Base-by-base conservation (phyloP, 2,329 filamentous ascomycete genomes). In the Nectriaceae sp. region DNA sequence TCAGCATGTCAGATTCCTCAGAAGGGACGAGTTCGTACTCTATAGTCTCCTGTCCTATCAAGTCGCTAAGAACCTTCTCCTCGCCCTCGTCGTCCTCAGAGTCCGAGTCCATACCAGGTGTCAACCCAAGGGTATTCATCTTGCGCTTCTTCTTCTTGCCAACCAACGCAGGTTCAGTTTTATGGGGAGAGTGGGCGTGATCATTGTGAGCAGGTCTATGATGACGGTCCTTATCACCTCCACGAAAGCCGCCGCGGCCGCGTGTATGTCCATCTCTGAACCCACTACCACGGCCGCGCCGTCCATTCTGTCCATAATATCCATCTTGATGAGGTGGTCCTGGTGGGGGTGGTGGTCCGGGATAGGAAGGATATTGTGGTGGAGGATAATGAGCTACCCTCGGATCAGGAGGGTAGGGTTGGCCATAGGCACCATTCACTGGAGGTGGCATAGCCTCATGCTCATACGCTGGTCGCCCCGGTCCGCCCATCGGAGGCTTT, bases 141-240 rank as follows among this genome's bases (percentile, higher is more conserved):
- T 84, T 87, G 48, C 84, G 80, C 74, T 87, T 87, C 75, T 88
- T 89, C 67, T 85, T 86, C 66, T 85, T 86, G 49, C 75, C 76
- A 20, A 73, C 71, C 59, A 77, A 70, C 41, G 75, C 69, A 40
- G 73, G 69, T 48, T 78, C 71, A 44, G 58, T 52, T 50, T 70
- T 70, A 33, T 58, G 57, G 38, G 57, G 45, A 41, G 49, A 18
- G 18, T 60, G 57, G 24, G 62, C 59, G 16, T 60, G 46, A 21
- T 67, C 60, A 24, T 58, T 65, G 35, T 72, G 61, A 44, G 60
- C 63, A 54, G 72, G 66, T 59, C 70, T 73, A 47, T 73, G 62
- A n/a, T 65, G 62, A 19, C 67, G 68, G 21, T 58, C 19, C 49
- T 64, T 69, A 37, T 81, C 80, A 77, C 79, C 57, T 75, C 69